phyloP scores from a whole-genome alignment of 2,329 filamentous ascomycete species.

The Aspergillus sergii region DNA sequence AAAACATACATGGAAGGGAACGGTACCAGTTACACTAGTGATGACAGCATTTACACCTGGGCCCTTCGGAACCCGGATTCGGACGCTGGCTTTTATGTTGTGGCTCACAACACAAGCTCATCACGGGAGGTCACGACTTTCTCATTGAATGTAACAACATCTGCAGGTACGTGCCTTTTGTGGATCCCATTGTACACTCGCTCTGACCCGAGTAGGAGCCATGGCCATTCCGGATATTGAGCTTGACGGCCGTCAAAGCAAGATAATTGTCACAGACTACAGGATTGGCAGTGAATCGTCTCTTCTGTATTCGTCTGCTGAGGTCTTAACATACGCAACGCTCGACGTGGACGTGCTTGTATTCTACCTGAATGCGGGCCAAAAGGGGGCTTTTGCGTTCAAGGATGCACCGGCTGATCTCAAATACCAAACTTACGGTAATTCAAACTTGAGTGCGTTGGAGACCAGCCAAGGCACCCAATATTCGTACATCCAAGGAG shows the following conservation, averaged over 20 bases:
- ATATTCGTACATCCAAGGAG: constrained; percentile 52
- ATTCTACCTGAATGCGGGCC: constrained; percentile 53
- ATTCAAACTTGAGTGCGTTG: constrained; percentile 37
- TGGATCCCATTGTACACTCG: constrained; percentile 20
- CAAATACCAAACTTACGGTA: constrained; percentile 47
- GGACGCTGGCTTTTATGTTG: constrained; percentile 53
- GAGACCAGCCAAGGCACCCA: constrained; percentile 31
- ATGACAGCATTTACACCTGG: constrained; percentile 52
- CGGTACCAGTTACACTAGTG: constrained; percentile 52
- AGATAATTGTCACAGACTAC: constrained; percentile 59
- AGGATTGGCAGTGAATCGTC: constrained; percentile 47
- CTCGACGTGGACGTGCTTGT: constrained; percentile 49
- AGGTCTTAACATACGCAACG: constrained; percentile 51
- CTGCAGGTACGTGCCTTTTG: constrained; percentile 41
- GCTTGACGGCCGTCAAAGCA: constrained; percentile 56
- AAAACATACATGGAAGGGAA: constrained; percentile 59
- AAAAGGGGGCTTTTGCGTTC: constrained; percentile 55
- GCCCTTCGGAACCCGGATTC: constrained; percentile 55
- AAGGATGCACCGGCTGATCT: constrained; percentile 37
- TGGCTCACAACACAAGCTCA: constrained; percentile 50
- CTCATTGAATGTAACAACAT: constrained; percentile 52
- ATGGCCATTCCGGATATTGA: constrained; percentile 47
- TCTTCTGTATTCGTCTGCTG: constrained; percentile 55
- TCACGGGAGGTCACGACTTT: constrained; percentile 51
- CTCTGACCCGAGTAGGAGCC: constrained; percentile 15